Evolutionary conservation across 257 asterid genomes (phyloP), one percentile per base, ranked within the genome.

Genomic region (Cordia subcordata): DNA sequence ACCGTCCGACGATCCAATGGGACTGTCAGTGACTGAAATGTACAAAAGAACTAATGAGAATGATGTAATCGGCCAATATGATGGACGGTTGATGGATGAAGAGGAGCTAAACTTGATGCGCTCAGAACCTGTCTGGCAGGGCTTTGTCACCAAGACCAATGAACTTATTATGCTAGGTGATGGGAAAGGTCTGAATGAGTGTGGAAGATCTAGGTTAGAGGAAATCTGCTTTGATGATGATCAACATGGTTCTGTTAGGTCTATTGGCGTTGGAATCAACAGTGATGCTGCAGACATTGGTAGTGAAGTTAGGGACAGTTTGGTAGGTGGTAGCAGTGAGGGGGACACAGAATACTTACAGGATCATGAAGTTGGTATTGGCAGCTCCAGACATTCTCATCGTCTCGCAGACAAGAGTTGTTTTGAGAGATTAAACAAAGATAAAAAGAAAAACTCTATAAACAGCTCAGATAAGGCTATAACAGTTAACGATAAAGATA

Each of bases 231-330:
- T 62, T 53, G 69, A 69, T 10, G 69, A 53, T 27, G 69, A 69
- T 69, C 74, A 63, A 53, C 74, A 57, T 35, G 69, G 69, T 21
- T 69, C 74, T 13, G 74, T 69, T 56, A 69, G 74, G 32, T 69
- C 74, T n/a, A 69, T 69, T 40, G 74, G 74, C 55, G 74, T 69
- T 4, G 74, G 74, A 18, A 56, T 69, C 19, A 63, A 40, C 61
- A 62, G 69, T 16, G 69, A 69, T 69, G 61, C 57, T 62, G 69
- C 65, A 49, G 69, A 62, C 47, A 23, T 69, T 20, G 63, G 65
- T 20, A 69, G 57, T 69, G 74, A 69, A 51, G 74, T 62, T 42
- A 68, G 55, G 14, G 57, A 32, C 58, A 69, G 69, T 44, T 47
- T 62, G 19, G 55, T 69, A 49, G 74, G 74, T 56, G 61, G 69